Evolutionary conservation across 2,329 filamentous ascomycete genomes (phyloP).

Genomic region (Fusarium sp.): DNA sequence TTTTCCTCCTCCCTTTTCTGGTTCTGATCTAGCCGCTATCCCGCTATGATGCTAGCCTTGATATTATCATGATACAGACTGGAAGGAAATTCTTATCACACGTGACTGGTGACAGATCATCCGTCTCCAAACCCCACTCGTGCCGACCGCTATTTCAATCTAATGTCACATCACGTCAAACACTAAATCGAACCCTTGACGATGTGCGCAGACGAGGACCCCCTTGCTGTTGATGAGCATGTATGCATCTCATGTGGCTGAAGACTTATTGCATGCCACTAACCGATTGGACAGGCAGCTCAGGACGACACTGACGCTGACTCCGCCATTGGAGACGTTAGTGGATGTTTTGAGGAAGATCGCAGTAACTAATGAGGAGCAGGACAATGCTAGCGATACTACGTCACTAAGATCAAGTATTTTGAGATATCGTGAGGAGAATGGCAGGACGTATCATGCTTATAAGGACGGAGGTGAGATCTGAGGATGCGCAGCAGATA

Average conservation of each 20-base stretch:
- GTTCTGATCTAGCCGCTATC: background rate
- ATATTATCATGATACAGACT: background rate
- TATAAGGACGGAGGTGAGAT: conserved; percentile 5
- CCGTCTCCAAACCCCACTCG: background rate
- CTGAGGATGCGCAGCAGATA: fast-evolving
- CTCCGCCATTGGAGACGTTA: background rate
- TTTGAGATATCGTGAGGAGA: background rate
- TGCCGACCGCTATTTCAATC: background rate
- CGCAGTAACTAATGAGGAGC: fast-evolving
- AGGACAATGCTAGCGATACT: background rate
- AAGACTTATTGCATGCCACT: background rate
- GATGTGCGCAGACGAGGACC: background rate
- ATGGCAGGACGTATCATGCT: conserved; percentile 9
- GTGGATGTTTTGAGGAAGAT: background rate
- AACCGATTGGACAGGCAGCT: background rate
- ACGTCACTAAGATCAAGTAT: background rate
- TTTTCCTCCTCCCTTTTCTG: too few species aligned
- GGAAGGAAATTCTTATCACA: background rate
- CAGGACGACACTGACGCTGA: background rate
- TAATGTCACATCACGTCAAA: background rate
- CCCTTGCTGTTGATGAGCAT: background rate
- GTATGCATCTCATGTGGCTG: background rate
- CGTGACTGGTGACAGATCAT: background rate
- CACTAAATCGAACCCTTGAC: background rate
- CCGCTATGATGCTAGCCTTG: background rate